Evolutionary conservation across 768 basidiomycete genomes (phyloP), one percentile per base, ranked within the genome.

Genomic region (Gymnopilus dilepis): DNA sequence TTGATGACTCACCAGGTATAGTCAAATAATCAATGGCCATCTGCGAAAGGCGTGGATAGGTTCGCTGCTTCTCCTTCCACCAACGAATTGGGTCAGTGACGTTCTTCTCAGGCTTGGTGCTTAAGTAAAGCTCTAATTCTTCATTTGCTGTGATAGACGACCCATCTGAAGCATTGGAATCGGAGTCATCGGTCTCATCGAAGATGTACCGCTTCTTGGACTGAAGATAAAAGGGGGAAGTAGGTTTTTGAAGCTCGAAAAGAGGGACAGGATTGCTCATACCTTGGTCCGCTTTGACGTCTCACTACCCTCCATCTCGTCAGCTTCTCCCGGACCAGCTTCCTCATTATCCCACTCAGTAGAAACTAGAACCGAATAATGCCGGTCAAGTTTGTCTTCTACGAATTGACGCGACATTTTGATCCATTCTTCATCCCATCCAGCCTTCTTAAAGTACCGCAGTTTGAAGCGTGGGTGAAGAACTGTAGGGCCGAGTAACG

Each of bases 401-500:
- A 51, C 30, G 12, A 51, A 30, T 6, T 7, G 7, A 6, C 13
- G 3, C 6, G 73, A 68, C 7, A 58, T 67, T n/a, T 57, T 56
- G 37, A 70, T 67, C 72, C 72, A 75, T 7, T 58, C 60, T 0
- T 50, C 43, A 3, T 60, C 30, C 73, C 70, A 75, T 8, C 56
- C 34, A 17, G 67, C 67, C 6, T 58, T 58, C 28, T 65, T 63
- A 59, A 74, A 74, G 56, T 73, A 74, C 17, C 62, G 40, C 2
- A 71, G 60, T 53, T 74, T 75, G 63, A 70, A 67, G 3, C 61
- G 59, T 1, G 70, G 73, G 56, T 75, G 73, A 17, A 74, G 66
- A 21, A 75, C 71, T 72, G 22, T 42, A 47, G 11, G 38, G 22
- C 6, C 11, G n/a, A n/a, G n/a, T n/a, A n/a, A n/a, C 2, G 37